Base-by-base conservation (phyloP, 768 basidiomycete genomes). In the Tricholoma saponaceum region DNA sequence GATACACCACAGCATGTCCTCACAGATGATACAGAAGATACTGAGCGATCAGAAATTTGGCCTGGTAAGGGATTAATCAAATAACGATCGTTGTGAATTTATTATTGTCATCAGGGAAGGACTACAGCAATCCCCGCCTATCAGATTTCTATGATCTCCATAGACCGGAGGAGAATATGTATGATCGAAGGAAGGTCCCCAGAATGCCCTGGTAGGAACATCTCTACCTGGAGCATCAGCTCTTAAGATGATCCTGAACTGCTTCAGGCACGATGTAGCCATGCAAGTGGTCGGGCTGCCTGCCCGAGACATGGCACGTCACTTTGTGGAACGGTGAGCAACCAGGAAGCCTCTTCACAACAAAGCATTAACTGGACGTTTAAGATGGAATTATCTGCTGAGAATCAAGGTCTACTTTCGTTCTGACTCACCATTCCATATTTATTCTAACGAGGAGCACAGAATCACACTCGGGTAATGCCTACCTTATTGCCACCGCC, bases 231-330 rank as follows among this genome's bases (percentile, higher is more conserved):
- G 53, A 18, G 54, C 14, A 18, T 41, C 52, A 8, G 32, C n/a
- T 14, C 37, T 32, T 46, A 13, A 16, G 10, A 30, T 47, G 30
- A 28, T 52, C 37, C 51, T 22, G 7, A 33, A 23, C 13, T 20
- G 1, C 33, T 30, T 61, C 50, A 95, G 95, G 95, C 97, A 99
- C 69, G 97, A 99, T 69, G 92, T 98, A 37, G 92, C 86, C 0
- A 79, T 98, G 78, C 97, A 99, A 70, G 86, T 98, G 41, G 90
- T 98, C 25, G 97, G 97, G 3, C 95, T 96, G 68, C 97, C 97
- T 50, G 94, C 95, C 18, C 82, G 96, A 22, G 97, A 99, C 72
- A 73, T 98, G 10, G 90, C 90, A 58, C 84, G 97, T 49, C 97
- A 99, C 74, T 99, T 99, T 64, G 84, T 93, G 14, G 90, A 98